Conservation (phyloP, 1,284 basidiomycete genomes). For the Pascua guehoae region DNA sequence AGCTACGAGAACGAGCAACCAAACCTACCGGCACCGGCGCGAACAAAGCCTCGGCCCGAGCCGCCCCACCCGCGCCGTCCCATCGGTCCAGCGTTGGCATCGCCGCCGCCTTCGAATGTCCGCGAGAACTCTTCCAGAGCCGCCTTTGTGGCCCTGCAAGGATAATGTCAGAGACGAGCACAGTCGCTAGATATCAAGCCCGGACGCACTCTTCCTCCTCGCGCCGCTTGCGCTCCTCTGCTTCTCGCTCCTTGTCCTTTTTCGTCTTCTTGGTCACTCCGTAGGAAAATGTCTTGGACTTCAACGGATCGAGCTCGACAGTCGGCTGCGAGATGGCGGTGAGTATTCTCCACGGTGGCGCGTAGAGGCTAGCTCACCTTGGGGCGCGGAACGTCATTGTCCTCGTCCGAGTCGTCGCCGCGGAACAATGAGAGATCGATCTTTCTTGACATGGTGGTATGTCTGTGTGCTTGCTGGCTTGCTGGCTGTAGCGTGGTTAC, state of each 20-base stretch:
- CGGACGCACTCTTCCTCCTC: slow-evolving; percentile 59
- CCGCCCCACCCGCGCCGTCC: slow-evolving; percentile 4
- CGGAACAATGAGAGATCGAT: slow-evolving; percentile 47
- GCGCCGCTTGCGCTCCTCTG: slow-evolving; percentile 75
- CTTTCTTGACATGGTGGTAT: slow-evolving; percentile 30
- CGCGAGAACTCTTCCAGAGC: slow-evolving; percentile 12
- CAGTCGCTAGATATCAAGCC: too few species aligned
- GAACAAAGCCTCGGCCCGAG: slow-evolving; percentile 61
- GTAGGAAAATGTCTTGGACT: slow-evolving; percentile 46
- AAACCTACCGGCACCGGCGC: slow-evolving; percentile 53
- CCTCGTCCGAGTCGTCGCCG: slow-evolving; percentile 44
- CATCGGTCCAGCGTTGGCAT: slow-evolving; percentile 14
- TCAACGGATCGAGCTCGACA: slow-evolving; percentile 42
- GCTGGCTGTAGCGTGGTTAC: too few species aligned
- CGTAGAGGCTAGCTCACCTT: slow-evolving; percentile 22
- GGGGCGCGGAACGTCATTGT: slow-evolving; percentile 26
- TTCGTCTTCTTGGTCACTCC: slow-evolving; percentile 55
- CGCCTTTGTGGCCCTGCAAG: background rate
- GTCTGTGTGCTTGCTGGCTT: too few species aligned
- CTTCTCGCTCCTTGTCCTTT: slow-evolving; percentile 83
- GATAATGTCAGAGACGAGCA: too few species aligned
- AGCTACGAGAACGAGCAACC: too few species aligned
- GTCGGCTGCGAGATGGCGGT: slow-evolving; percentile 3
- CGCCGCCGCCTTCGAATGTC: slow-evolving; percentile 8
- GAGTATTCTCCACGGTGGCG: background rate